Evolutionary conservation across 768 basidiomycete species (phyloP).

Genomic region (Tricholoma bakamatsutake): DNA sequence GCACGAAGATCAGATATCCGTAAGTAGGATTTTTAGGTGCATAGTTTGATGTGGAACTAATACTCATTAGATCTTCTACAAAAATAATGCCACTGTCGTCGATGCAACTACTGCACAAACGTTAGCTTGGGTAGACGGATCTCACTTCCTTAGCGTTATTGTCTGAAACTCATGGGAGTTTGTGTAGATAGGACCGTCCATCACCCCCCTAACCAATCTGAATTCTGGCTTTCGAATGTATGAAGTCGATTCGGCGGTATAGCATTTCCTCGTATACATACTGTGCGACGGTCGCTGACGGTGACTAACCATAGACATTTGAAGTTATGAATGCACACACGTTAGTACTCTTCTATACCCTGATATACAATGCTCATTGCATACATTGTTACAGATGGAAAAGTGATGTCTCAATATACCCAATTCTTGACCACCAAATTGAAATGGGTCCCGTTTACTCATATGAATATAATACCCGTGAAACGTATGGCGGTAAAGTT

Average conservation of each 20-base stretch:
- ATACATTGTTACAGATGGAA: constrained; percentile 43
- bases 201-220: constrained; percentile 64
- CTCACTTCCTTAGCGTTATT: neutral
- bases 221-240: constrained; percentile 75
- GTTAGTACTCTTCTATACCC: constrained; percentile 31
- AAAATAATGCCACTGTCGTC: constrained; percentile 62
- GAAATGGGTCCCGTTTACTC: constrained; percentile 54
- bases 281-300: neutral
- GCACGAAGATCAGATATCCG: constrained; percentile 68
- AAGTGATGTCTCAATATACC: constrained; percentile 54
- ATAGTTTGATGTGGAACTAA: neutral
- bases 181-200: constrained; percentile 56
- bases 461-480: constrained; percentile 68
- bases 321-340: constrained; percentile 76
- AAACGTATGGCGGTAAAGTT: constrained; percentile 55
- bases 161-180: constrained; percentile 1
- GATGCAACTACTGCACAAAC: constrained; percentile 51
- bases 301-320: constrained; percentile 47
- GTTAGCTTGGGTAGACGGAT: constrained; percentile 31
- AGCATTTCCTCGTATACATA: constrained; percentile 14
- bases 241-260: constrained; percentile 63
- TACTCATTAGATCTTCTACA: constrained; percentile 57
- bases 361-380: neutral
- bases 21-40: constrained; percentile 19
- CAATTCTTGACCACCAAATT: constrained; percentile 50